phyloP scores from a whole-genome alignment of 1,139 yeast genomes.

The Kluyveromyces sp. region DNA sequence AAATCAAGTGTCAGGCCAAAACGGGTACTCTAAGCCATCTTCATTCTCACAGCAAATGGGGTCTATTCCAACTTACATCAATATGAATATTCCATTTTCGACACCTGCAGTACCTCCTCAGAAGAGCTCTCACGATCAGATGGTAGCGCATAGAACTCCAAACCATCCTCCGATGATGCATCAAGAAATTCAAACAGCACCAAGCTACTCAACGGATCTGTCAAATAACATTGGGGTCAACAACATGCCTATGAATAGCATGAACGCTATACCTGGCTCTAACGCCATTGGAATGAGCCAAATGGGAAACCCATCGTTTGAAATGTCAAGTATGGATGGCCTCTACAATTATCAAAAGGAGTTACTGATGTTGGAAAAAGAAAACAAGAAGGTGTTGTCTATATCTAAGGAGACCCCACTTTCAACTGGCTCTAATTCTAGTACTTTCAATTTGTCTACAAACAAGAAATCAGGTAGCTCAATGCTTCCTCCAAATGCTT shows the following conservation, averaged over 20 bases:
- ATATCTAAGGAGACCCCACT: conserved; percentile 2
- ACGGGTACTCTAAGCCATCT: not conserved
- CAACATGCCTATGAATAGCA: conserved; percentile 3
- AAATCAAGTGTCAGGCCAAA: not conserved
- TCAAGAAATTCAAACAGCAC: conserved; percentile 1
- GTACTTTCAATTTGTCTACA: conserved; percentile 4
- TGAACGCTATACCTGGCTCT: conserved; percentile 1
- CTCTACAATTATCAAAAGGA: conserved; percentile 74
- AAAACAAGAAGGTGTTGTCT: conserved; percentile 43
- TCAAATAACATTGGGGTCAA: conserved; percentile 1
- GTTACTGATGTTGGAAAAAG: conserved; percentile 62
- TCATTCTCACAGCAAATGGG: conserved; percentile 6
- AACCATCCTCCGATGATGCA: not conserved
- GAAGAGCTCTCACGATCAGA: not conserved
- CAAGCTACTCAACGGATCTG: not conserved
- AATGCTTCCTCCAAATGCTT: conserved; percentile 14
- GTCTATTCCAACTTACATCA: conserved; percentile 7
- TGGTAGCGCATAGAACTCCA: not conserved
- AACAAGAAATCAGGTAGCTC: conserved; percentile 10
- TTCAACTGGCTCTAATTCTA: conserved; percentile 3
- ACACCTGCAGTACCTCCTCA: not conserved
- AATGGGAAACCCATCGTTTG: conserved; percentile 9
- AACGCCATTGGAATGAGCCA: not conserved
- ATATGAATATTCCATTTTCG: conserved; percentile 6
- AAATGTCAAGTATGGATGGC: conserved; percentile 30